Evolutionary conservation across 148 eudicot genomes (phyloP), one percentile per base, ranked within the genome.

Genomic region (Rhododendron kiyosumense): DNA sequence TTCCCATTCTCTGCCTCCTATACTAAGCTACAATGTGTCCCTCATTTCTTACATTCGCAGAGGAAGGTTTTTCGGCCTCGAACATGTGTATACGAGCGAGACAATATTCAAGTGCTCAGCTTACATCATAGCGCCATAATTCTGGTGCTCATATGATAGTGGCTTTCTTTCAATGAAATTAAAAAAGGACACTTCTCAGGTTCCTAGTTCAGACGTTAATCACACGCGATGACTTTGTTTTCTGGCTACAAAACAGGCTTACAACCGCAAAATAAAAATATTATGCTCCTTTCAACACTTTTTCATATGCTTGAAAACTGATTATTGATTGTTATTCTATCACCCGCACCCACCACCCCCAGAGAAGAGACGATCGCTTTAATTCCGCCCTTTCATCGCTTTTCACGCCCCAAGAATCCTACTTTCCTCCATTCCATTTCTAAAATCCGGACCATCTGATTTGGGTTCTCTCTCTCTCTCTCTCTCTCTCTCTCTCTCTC

Each of bases 381-480:
- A 30, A 71, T 71, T 30, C 76, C 76, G 76, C 76, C 17, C 76
- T 71, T 71, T 30, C 76, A 28, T 71, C 12, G 76, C 41, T 14
- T 30, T 71, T 71, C 76, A 30, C 76, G 76, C 34, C 75, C 76
- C 7, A 32, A 71, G 38, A 71, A 30, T 71, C 76, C 76, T 14
- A 71, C 38, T 67, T 28, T 26, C 76, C 38, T 71, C 41, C 6
- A 13, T 30, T 1, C 17, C 75, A 69, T 69, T 12, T 67, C 74
- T n/a, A 26, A 26, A 67, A 67, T 67, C 74, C 74, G 74, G 34
- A 8, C 18, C 86, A 82, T 65, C 81, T 86, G 88, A 82, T 81
- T 82, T 87, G 86, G 86, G 86, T 73, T 88, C 87, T 90, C 87
- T 86, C 86, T 88, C 14, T 13, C n/a, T n/a, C n/a, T n/a, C n/a